Evolutionary conservation across 1,139 yeast genomes (phyloP), one percentile per base, ranked within the genome.

Genomic region (Protomyces inundatus): DNA sequence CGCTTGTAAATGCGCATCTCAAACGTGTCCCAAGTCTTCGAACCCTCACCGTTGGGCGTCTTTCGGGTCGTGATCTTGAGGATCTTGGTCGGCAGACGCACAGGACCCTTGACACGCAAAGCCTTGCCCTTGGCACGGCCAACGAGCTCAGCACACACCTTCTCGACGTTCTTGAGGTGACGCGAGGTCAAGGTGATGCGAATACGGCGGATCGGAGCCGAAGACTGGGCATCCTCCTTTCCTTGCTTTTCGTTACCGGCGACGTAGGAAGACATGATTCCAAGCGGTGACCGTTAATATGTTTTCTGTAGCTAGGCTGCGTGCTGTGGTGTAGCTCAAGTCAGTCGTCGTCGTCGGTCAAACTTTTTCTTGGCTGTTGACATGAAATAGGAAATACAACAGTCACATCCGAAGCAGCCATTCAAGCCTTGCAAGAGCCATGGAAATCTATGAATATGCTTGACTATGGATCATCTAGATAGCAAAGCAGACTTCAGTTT

Each of bases 1-100:
- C 99, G 91, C 95, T 95, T 95, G 97, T 95, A 98, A 85, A 95
- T 90, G 87, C 98, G 90, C 96, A 95, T 89, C 85, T 95, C 98
- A 81, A 86, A 95, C 76, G 95, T 83, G 81, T 95, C 99, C 97
- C 97, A 95, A 77, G 99, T 95, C 91, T 95, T 93, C 76, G 98
- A 93, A 91, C 99, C 99, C 85, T 95, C 98, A 91, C 99, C 99
- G 82, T 95, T 95, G 77, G 99, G 99, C 79, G 98, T 67, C 90
- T 95, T 95, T 89, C 99, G 91, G 88, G 99, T 93, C 84, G 96
- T 86, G 84, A 95, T 86, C 83, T 88, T 90, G 79, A 95, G 88
- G 75, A 88, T 95, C 88, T 91, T 95, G 82, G 98, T 95, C 84
- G 99, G 99, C 84, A 95, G 83, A 88, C 98, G 90, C 78, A 95